Evolutionary conservation across 352 stramenopile species (phyloP).

Genomic region (Globisporangium acanthophoron): DNA sequence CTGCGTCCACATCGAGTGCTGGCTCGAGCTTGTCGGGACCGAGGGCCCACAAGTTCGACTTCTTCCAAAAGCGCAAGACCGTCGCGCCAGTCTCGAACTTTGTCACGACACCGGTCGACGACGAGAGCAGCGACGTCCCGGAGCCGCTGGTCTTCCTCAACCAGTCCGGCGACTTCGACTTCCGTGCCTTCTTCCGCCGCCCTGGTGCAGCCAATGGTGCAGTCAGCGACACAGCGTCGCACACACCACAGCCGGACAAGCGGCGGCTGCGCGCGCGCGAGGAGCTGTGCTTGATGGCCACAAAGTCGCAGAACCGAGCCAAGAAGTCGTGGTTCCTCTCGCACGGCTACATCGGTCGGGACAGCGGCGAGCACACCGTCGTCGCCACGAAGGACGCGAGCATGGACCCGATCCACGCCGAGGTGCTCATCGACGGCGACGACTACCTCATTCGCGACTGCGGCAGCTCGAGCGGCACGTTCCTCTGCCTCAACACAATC

Average conservation of each 20-base stretch:
- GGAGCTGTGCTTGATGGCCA: conserved; percentile 50
- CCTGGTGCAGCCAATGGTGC: conserved; percentile 8
- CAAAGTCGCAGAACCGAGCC: conserved; percentile 21
- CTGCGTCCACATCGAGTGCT: not conserved
- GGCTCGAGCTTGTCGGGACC: not conserved
- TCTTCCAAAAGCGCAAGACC: conserved; percentile 16
- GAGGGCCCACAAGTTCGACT: conserved; percentile 9
- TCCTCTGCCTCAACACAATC: conserved; percentile 64
- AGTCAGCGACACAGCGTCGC: not conserved
- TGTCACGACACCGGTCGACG: conserved; percentile 7
- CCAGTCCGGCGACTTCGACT: conserved; percentile 19
- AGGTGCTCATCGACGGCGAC: conserved; percentile 49
- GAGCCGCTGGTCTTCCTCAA: conserved; percentile 29
- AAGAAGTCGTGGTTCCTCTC: conserved; percentile 62
- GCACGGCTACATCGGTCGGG: conserved; percentile 51
- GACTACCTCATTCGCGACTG: conserved; percentile 59
- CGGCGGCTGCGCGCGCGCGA: conserved; percentile 39
- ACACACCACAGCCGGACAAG: conserved; percentile 6
- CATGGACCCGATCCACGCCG: conserved; percentile 64
- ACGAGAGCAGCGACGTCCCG: not conserved
- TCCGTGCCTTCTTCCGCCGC: conserved; percentile 22
- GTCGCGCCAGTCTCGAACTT: conserved; percentile 9
- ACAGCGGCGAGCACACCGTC: conserved; percentile 39
- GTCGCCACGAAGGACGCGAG: conserved; percentile 48
- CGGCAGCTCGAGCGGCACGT: conserved; percentile 43